These are phyloP conservation scores for Fusarium fujikuroi DNA, from an alignment of 2,329 filamentous ascomycete species.

Conservation along the genomic window DNA sequence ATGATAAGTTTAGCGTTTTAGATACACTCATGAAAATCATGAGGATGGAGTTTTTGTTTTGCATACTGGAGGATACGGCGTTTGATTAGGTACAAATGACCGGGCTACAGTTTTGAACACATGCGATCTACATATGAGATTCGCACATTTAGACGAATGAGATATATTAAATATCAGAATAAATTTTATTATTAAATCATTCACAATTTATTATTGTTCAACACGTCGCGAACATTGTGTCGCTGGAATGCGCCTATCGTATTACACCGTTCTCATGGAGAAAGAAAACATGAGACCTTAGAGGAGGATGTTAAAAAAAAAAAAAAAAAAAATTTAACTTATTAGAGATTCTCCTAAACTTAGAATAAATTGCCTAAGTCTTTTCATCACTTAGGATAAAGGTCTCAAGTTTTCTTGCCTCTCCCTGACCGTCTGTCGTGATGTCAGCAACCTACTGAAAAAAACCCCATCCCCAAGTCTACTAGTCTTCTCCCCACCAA, in stretches of 20 bases:
- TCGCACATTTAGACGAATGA: constrained; percentile 9
- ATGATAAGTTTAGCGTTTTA: background rate
- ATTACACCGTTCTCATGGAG: background rate
- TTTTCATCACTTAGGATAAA: too few species aligned
- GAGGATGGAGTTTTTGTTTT: constrained; percentile 20
- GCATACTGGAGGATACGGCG: constrained; percentile 13
- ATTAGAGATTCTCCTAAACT: too few species aligned
- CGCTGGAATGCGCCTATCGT: constrained; percentile 17
- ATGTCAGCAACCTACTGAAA: constrained; percentile 41
- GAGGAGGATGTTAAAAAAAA: too few species aligned
- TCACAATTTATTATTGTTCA: background rate
- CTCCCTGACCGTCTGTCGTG: constrained; percentile 10
- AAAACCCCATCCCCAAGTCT: constrained; percentile 17
- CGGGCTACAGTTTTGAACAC: background rate
- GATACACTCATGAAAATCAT: constrained; percentile 8
- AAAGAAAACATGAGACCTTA: too few species aligned
- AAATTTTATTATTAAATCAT: background rate
- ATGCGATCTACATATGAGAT: background rate
- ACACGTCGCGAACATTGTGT: background rate
- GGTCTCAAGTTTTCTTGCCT: too few species aligned
- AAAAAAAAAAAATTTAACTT: too few species aligned
- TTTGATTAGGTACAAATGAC: constrained; percentile 9
- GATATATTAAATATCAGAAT: background rate
- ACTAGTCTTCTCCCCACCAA: constrained; percentile 28
- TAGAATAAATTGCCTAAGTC: too few species aligned